Evolutionary conservation across 495 filamentous ascomycete genomes (phyloP), one percentile per base, ranked within the genome.

Genomic region (Penicillium riverlandense): DNA sequence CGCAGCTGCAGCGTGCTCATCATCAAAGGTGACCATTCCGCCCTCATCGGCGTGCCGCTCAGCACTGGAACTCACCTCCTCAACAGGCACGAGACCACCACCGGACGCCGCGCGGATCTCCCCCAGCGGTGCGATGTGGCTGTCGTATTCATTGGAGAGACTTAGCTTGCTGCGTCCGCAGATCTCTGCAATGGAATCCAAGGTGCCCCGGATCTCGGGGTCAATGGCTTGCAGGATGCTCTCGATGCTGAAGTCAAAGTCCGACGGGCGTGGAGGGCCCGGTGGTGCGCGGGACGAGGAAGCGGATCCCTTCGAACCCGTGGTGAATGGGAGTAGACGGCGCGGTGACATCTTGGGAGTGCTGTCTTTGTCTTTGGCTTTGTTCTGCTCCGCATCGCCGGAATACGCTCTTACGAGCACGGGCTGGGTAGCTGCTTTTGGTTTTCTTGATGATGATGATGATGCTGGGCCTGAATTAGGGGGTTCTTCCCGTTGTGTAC

Each of bases 181-280:
- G 41, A 84, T 82, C 50, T 82, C 76, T 13, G 79, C 80, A 44
- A 84, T 83, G 6, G 77, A 75, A 44, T 82, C 72, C 27, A 84
- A 63, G 2, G 79, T 78, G 11, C 53, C 53, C 14, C 70, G 61
- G 40, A 81, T 76, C 50, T 82, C 76, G 3, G 77, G 69, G 42
- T 78, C 73, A 41, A 82, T 77, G 32, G 79, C 76, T 12, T 68
- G 65, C 12, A 84, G 69, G 40, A 84, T 80, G 37, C 67, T 65
- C 28, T 75, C 76, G 54, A 84, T 82, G 14, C 76, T 74, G 57
- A 82, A 83, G 36, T 74, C 75, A 15, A 71, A 61, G 27, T 74
- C 63, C 0, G 72, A 55, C 9, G 76, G 76, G 8, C 78, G 59
- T 28, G 65, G 53, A 28, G 63, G 58, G 16, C 49, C 50, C 6